Conservation (phyloP, 495 filamentous ascomycete genomes). For the Daldinia childiae region DNA sequence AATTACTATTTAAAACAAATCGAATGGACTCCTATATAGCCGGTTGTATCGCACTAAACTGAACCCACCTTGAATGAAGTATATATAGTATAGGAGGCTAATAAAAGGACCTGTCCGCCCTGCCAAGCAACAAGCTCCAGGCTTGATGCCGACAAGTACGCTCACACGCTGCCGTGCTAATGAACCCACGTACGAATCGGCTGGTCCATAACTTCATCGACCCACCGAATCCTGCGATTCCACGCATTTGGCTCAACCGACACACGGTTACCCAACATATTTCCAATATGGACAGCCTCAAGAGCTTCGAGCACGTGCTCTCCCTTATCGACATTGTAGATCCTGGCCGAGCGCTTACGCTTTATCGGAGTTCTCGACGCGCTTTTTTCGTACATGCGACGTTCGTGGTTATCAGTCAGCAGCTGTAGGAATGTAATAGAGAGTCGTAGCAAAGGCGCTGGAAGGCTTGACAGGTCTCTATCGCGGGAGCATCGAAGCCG, state of each 20-base stretch:
- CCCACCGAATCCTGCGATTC: slow-evolving; percentile 26
- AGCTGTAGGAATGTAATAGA: slow-evolving; percentile 1
- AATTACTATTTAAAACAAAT: not conserved
- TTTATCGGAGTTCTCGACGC: not conserved
- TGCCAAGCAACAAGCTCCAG: slow-evolving; percentile 8
- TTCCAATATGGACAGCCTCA: slow-evolving; percentile 14
- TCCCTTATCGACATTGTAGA: slow-evolving; percentile 17
- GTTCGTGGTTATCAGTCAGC: slow-evolving; percentile 12
- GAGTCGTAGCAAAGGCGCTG: slow-evolving; percentile 17
- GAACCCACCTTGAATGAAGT: not conserved
- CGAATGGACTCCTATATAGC: not conserved
- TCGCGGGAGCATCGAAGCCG: not conserved
- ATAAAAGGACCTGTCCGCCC: not conserved
- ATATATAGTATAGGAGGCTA: not conserved
- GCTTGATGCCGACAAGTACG: not conserved
- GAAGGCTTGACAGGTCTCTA: not conserved
- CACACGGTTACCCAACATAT: not conserved
- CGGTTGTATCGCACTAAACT: not conserved
- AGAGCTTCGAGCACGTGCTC: slow-evolving; percentile 28
- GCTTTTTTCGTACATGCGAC: slow-evolving; percentile 12
- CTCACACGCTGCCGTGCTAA: not conserved
- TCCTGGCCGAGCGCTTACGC: not conserved
- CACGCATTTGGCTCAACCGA: not conserved
- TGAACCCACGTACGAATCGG: not conserved
- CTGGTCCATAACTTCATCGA: slow-evolving; percentile 18